Base-by-base conservation (phyloP, 768 basidiomycete genomes). In the Mycena polygramma region DNA sequence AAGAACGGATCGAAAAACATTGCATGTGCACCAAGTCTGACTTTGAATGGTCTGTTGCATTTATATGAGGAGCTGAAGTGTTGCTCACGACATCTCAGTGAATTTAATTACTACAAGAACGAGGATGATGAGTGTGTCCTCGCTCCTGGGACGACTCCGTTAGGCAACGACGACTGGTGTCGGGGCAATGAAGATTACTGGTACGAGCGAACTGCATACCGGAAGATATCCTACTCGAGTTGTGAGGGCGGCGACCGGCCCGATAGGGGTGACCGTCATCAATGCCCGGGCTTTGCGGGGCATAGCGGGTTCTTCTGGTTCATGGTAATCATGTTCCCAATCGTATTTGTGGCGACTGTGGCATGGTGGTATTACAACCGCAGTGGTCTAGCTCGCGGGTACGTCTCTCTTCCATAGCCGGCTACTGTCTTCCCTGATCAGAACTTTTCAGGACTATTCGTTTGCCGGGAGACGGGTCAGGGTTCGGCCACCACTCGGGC, bases 171-270 rank as follows among this genome's bases (percentile, higher is more conserved):
- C 46, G 86, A 87, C 36, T 84, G 87, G 7, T 96, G 94, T 75
- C 83, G 81, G 24, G 80, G 80, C 62, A 87, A 84, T 22, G 90
- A 90, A 53, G 90, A 92, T 4, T 94, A 86, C 79, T 99, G 98
- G 98, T 98, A 96, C 78, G 96, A 95, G 61, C 91, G 96, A 35
- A 99, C 97, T 0, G 83, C 91, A 7, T 97, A 97, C 77, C 93
- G 96, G 59, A 92, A 94, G 80, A 94, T 98, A 57, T 93, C 93
- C 0, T 93, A 93, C 79, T 97, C 97, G 43, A 89, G 85, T 24
- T 99, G 98, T 78, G 89, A 91, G 62, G 96, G 90, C 7, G 97
- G 97, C 6, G 72, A 81, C 2, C 87, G 93, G n/a, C 90, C 87
- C 15, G 95, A 99, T 78, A 90, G 85, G 46, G 98, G 98, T 7